Evolutionary conservation across 495 filamentous ascomycete genomes (phyloP).

Genomic region (Viridothelium virens): DNA sequence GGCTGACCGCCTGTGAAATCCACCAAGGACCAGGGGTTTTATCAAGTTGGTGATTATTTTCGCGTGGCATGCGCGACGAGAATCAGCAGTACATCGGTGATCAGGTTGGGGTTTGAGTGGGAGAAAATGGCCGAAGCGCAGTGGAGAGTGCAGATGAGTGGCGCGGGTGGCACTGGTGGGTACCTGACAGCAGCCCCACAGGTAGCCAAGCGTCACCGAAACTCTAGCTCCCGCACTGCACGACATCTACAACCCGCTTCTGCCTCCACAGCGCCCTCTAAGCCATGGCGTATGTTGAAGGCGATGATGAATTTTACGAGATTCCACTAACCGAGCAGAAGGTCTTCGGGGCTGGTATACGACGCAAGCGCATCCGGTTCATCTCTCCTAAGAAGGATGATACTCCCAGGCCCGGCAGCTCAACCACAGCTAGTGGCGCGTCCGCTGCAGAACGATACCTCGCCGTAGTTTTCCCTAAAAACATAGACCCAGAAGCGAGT

Average conservation of each 20-base stretch:
- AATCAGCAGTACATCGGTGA: neutral
- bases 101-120: neutral
- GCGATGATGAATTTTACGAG: conserved; percentile 53
- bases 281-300: neutral
- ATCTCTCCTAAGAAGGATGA: conserved; percentile 50
- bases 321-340: conserved; percentile 64
- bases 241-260: neutral
- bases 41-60: neutral
- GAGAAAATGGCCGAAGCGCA: no score
- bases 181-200: neutral
- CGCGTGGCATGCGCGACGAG: neutral
- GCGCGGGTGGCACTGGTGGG: neutral
- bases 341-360: conserved; percentile 71
- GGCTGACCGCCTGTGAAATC: no score
- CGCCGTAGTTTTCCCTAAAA: conserved; percentile 49
- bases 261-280: neutral
- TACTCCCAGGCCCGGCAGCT: conserved; percentile 29
- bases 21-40: no score
- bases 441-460: conserved; percentile 60
- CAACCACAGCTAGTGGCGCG: conserved; percentile 8
- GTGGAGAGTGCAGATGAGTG: neutral
- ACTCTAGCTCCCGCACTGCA: neutral
- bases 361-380: conserved; percentile 71
- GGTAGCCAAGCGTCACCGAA: no score
- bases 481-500: conserved; percentile 23